Evolutionary conservation across 257 asterid species (phyloP).

Genomic region (Primulina huaijiensis): DNA sequence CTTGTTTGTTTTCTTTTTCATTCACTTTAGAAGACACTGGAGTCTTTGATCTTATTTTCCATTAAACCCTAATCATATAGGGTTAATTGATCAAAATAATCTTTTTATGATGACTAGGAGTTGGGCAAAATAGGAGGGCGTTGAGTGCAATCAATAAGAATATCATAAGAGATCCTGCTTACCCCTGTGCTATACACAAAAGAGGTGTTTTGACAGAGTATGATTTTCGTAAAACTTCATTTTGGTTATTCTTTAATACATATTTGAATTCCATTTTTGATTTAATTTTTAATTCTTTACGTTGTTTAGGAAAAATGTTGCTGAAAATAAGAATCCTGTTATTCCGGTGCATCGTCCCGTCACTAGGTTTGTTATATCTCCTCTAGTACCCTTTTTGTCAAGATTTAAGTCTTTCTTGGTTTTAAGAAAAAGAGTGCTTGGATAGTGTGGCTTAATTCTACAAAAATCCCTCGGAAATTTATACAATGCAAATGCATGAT

Average conservation of each 20-base stretch:
- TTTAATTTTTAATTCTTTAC: conserved; percentile 5
- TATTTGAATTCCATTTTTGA: not conserved
- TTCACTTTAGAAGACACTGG: not conserved
- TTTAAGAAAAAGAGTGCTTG: not conserved
- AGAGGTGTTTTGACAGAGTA: conserved; percentile 64
- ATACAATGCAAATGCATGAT: not conserved
- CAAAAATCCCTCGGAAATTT: not conserved
- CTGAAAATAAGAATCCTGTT: conserved; percentile 35
- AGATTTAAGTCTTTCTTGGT: not conserved
- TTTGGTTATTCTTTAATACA: not conserved
- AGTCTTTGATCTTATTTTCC: conserved; percentile 15
- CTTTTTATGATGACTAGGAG: conserved; percentile 22
- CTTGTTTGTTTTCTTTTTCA: not conserved
- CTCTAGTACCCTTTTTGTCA: conserved; percentile 2
- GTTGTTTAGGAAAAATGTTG: conserved; percentile 48
- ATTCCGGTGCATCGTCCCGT: conserved; percentile 64
- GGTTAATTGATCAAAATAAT: not conserved
- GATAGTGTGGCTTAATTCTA: not conserved
- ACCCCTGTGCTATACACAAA: conserved; percentile 58
- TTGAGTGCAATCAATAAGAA: conserved; percentile 61
- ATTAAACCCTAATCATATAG: not conserved
- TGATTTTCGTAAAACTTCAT: conserved; percentile 20
- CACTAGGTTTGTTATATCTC: conserved; percentile 54
- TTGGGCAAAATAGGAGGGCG: conserved; percentile 64
- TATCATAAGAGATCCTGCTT: conserved; percentile 51